Conservation (phyloP, 768 basidiomycete species). For the Russula sp. region DNA sequence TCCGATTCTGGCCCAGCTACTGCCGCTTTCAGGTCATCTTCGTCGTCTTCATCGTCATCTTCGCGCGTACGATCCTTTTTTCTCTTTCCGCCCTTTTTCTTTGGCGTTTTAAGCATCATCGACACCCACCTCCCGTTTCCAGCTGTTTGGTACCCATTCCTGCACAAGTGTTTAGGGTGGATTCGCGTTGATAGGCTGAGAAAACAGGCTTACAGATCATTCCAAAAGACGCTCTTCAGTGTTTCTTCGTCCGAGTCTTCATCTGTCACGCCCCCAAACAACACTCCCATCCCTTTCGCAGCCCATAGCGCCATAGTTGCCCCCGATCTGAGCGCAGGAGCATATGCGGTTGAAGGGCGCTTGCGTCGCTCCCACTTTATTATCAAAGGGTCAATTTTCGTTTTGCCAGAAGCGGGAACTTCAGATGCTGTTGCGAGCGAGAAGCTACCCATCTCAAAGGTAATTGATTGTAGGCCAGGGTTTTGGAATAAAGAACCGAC, state of each 20-base stretch:
- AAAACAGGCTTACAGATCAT: constrained; percentile 56
- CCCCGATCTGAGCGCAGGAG: constrained; percentile 66
- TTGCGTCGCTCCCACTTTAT: constrained; percentile 87
- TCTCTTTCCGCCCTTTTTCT: constrained; percentile 40
- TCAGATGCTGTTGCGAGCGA: constrained; percentile 12
- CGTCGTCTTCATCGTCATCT: constrained; percentile 24
- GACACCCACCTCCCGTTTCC: constrained; percentile 77
- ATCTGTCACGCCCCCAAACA: constrained; percentile 87
- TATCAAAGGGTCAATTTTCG: constrained; percentile 38
- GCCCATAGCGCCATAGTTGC: constrained; percentile 84
- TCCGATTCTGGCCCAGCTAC: constrained; percentile 40
- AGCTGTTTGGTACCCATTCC: constrained; percentile 68
- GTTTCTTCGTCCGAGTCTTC: constrained; percentile 81
- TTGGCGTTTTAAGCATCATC: constrained; percentile 60
- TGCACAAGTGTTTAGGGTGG: constrained; percentile 24
- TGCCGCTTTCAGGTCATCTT: constrained; percentile 16
- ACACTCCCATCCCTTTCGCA: constrained; percentile 56
- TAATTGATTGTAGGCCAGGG: not conserved
- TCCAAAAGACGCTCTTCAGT: constrained; percentile 79
- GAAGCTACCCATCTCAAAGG: not conserved
- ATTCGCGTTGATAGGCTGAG: not conserved
- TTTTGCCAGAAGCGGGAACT: constrained; percentile 29
- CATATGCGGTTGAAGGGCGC: constrained; percentile 57
- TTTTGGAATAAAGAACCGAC: constrained; percentile 32
- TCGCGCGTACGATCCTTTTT: constrained; percentile 25